phyloP scores from a whole-genome alignment of 495 filamentous ascomycete genomes.

The Melanomma pulvis-pyrius region DNA sequence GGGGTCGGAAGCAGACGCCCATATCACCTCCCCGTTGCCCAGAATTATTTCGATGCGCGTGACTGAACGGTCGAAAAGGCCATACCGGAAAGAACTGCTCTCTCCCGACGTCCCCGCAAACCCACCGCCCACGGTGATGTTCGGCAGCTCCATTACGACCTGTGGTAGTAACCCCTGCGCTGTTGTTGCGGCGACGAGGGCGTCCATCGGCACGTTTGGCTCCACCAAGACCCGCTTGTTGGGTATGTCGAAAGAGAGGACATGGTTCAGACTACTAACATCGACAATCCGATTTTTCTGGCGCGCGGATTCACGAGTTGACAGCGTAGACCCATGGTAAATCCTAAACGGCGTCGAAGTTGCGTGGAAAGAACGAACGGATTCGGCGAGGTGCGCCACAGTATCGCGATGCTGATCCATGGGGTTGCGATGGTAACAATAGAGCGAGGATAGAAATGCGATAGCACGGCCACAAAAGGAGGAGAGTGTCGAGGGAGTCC shows the following conservation, averaged over 20 bases:
- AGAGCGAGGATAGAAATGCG: neutral
- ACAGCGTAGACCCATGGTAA: conserved; percentile 77
- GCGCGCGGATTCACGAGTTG: conserved; percentile 57
- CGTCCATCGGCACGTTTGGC: conserved; percentile 69
- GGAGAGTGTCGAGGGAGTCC: neutral
- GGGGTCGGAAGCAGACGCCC: conserved; percentile 41
- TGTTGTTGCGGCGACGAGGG: conserved; percentile 56
- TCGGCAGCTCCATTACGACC: conserved; percentile 66
- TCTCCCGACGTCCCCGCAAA: conserved; percentile 65
- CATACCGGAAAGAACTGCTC: conserved; percentile 59
- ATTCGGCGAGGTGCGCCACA: conserved; percentile 10
- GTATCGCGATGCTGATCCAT: conserved; percentile 31
- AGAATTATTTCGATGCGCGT: conserved; percentile 61
- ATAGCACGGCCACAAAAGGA: neutral
- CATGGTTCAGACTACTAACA: conserved; percentile 48
- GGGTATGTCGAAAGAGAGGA: conserved; percentile 47
- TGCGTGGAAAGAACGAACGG: conserved; percentile 20
- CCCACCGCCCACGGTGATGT: conserved; percentile 66
- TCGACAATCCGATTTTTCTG: conserved; percentile 57
- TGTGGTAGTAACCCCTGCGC: conserved; percentile 56
- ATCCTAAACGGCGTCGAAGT: conserved; percentile 61
- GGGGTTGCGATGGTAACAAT: neutral
- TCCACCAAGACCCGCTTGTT: conserved; percentile 56
- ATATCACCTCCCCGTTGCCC: conserved; percentile 56
- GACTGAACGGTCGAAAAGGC: conserved; percentile 61